These are phyloP conservation scores for Coffea canephora DNA, from an alignment of 257 asterid genomes.

Conservation along the genomic window DNA sequence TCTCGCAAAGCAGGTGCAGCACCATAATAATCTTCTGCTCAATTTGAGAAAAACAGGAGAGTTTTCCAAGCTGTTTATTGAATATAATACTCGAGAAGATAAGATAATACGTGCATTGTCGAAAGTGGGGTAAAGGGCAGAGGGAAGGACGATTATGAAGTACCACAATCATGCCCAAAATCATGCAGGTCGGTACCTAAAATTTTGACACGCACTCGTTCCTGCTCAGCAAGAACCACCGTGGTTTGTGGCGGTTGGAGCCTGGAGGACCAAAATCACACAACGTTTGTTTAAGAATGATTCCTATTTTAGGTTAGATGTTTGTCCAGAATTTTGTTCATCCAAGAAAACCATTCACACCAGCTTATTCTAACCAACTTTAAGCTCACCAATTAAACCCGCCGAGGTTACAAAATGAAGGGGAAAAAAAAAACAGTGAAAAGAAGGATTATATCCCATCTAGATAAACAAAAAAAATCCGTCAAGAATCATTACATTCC, in stretches of 20 bases:
- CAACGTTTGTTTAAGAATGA: neutral
- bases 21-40: no score
- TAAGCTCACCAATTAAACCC: constrained; percentile 7
- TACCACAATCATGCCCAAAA: neutral
- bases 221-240: neutral
- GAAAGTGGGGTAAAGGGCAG: no score
- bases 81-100: no score
- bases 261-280: neutral
- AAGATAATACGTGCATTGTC: no score
- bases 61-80: no score
- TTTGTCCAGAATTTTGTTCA: neutral
- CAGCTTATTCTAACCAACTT: neutral
- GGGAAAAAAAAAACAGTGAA: neutral
- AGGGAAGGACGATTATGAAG: no score
- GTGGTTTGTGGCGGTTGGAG: neutral
- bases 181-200: neutral
- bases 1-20: no score
- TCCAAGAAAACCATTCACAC: neutral
- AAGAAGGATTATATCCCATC: neutral
- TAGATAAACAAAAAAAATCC: neutral
- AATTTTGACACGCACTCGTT: no score
- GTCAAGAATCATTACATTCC: neutral
- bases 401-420: neutral
- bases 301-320: neutral
- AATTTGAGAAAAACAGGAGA: no score